These are phyloP conservation scores for Micractinium sp. DNA, from an alignment of 139 green algal genomes.

Conservation along the genomic window DNA sequence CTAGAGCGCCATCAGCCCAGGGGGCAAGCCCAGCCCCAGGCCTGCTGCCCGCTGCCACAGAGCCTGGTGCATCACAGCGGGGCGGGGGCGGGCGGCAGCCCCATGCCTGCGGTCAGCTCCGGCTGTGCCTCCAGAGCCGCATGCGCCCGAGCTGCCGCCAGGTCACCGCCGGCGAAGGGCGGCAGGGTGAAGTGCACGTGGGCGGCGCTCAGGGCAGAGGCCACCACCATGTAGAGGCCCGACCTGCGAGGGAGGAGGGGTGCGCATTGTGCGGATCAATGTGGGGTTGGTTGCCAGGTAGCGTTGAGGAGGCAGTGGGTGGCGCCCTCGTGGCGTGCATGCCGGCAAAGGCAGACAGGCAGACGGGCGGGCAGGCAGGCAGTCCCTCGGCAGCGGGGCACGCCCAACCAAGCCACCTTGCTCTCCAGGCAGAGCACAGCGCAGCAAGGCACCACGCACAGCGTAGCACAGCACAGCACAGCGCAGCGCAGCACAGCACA, in stretches of 20 bases:
- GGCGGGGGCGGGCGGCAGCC: neutral
- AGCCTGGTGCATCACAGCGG: no score
- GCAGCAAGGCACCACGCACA: neutral
- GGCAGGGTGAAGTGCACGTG: slow-evolving; percentile 28
- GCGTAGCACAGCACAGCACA: neutral
- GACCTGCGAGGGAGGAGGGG: neutral
- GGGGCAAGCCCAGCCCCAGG: no score
- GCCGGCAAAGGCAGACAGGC: neutral
- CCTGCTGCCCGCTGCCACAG: neutral
- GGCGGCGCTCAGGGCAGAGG: neutral
- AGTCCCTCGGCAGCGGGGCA: no score
- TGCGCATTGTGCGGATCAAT: neutral
- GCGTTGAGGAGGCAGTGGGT: neutral
- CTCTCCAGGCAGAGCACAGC: no score
- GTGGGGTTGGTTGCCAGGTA: no score
- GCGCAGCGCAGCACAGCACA: no score
- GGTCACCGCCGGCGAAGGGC: neutral
- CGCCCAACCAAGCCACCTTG: no score
- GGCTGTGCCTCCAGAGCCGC: slow-evolving; percentile 4
- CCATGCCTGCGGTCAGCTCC: neutral
- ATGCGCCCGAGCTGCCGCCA: neutral
- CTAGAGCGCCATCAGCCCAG: no score
- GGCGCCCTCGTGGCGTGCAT: neutral
- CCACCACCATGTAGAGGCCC: slow-evolving; percentile 13
- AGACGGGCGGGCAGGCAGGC: neutral